Conservation (phyloP, 1,284 basidiomycete species). For the Sporisorium sorghi region DNA sequence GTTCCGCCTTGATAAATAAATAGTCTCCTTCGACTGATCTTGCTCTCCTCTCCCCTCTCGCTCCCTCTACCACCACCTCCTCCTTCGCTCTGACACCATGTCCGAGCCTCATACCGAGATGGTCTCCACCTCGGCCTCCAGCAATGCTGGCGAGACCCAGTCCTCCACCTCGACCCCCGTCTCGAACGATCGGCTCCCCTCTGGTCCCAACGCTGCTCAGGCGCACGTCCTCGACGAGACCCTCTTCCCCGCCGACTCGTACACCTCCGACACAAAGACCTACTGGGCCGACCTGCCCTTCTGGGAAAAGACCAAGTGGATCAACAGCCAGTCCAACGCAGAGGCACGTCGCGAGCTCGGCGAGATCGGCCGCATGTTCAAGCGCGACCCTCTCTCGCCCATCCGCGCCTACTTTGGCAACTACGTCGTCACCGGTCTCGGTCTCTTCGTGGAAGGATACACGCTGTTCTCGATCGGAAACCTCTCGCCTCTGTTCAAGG, state of each 20-base stretch:
- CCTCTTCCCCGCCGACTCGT: conserved; percentile 64
- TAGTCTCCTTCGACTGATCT: background rate
- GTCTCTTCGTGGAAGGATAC: conserved; percentile 73
- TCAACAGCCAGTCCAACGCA: conserved; percentile 70
- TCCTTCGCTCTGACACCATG: conserved; percentile 5
- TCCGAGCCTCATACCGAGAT: conserved; percentile 23
- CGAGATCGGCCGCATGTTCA: conserved; percentile 72
- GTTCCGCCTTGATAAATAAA: conserved; percentile 1
- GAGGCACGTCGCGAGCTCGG: conserved; percentile 71
- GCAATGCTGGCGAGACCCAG: conserved; percentile 13
- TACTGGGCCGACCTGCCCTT: conserved; percentile 70
- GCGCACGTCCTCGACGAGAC: conserved; percentile 55
- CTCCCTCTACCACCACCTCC: background rate
- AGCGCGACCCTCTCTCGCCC: conserved; percentile 71
- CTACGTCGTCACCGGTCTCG: conserved; percentile 73
- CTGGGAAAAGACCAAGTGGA: conserved; percentile 67
- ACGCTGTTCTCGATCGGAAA: conserved; percentile 73
- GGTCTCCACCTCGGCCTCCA: conserved; percentile 16
- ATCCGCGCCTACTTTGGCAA: conserved; percentile 71
- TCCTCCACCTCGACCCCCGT: conserved; percentile 20
- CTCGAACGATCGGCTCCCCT: background rate
- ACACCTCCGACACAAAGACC: conserved; percentile 57
- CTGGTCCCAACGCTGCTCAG: conserved; percentile 17
- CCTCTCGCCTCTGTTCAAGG: conserved; percentile 71
- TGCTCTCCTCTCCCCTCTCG: background rate